These are phyloP conservation scores for Ustilago trichophora DNA, from an alignment of 1,284 basidiomycete genomes.

Conservation along the genomic window DNA sequence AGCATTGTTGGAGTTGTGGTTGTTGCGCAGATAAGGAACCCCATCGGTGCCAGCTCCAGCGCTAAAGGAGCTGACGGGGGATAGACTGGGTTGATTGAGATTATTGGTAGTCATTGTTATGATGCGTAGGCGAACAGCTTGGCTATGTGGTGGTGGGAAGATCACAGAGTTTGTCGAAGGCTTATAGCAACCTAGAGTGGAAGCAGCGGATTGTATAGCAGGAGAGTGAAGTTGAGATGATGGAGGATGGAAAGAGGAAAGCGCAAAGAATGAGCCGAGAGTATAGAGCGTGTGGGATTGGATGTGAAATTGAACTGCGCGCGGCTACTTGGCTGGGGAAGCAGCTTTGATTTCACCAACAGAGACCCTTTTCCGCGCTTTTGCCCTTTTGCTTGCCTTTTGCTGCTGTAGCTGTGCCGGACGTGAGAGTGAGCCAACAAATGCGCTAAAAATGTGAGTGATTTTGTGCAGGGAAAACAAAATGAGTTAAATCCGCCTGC, in stretches of 20 bases:
- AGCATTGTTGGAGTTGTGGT: neutral
- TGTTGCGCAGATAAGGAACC: slow-evolving; percentile 40
- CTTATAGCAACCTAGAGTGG: neutral
- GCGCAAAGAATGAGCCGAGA: no score
- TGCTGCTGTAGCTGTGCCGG: no score
- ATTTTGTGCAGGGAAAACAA: no score
- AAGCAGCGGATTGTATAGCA: neutral
- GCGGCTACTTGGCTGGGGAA: no score
- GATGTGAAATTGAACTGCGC: no score
- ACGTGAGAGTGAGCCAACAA: neutral
- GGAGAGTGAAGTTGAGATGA: neutral
- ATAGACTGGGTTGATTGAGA: slow-evolving; percentile 46
- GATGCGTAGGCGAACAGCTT: slow-evolving; percentile 39
- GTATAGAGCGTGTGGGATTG: no score
- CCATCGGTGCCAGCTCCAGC: slow-evolving; percentile 47
- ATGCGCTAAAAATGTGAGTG: neutral
- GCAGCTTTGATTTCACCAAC: neutral
- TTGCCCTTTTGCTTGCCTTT: no score
- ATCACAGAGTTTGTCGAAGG: neutral
- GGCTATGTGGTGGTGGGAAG: slow-evolving; percentile 15
- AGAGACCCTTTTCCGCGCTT: slow-evolving; percentile 10
- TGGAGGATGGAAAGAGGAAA: no score
- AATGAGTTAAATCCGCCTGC: slow-evolving; percentile 17
- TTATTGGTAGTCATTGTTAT: slow-evolving; percentile 47
- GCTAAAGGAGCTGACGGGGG: slow-evolving; percentile 45